Percentiles rank a stretch among this genome's conserved stretches.
phyloP scores from a whole-genome alignment of 495 filamentous ascomycete species.

The Aspergillus haitiensis region DNA sequence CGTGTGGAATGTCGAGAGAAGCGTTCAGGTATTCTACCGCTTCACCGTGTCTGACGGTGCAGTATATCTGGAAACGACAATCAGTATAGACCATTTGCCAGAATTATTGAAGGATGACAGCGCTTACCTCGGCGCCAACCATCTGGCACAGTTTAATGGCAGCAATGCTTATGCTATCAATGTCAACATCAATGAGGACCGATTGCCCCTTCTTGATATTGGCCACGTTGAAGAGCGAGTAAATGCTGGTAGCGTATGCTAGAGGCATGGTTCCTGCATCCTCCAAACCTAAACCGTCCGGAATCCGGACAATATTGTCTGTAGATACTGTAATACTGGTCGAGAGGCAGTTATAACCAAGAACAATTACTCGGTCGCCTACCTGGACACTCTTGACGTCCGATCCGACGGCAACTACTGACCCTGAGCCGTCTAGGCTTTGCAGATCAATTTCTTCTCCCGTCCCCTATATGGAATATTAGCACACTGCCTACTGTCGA shows the following conservation, averaged over 20 bases:
- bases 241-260: background rate
- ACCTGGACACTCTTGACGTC: background rate
- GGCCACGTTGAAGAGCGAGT: background rate
- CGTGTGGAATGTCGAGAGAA: background rate
- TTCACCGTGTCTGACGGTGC: background rate
- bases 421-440: background rate
- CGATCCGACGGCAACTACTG: background rate
- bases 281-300: background rate
- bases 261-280: background rate
- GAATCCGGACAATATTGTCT: background rate
- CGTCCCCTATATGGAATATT: background rate
- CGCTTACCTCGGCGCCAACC: slow-evolving; percentile 21
- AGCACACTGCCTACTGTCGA: background rate
- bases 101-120: too few species aligned
- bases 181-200: background rate
- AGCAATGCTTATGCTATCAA: slow-evolving; percentile 21
- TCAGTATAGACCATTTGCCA: too few species aligned
- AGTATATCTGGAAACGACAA: slow-evolving; percentile 4
- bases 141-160: slow-evolving; percentile 15
- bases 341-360: background rate
- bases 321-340: background rate
- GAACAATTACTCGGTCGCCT: background rate
- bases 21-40: background rate
- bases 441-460: background rate
- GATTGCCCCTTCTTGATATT: background rate